Evolutionary conservation across 768 basidiomycete species (phyloP), one percentile per base, ranked within the genome.

Genomic region (Cystobasidium onofrii): DNA sequence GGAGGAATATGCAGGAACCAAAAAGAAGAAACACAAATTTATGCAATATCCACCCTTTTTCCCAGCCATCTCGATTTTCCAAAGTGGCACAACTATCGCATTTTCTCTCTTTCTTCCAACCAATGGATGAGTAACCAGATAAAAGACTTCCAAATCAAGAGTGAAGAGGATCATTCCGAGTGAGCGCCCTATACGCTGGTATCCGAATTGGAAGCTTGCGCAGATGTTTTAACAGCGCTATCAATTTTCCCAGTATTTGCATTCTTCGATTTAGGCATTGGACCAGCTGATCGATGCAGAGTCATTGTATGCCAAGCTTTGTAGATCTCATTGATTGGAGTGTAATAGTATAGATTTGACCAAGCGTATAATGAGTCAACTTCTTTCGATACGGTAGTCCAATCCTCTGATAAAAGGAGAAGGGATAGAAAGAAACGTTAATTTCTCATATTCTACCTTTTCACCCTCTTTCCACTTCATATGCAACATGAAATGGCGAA

Each of bases 291-390:
- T 31, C 69, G 12, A 27, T 71, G 36, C 15, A 71, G 33, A 55
- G 54, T 34, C 50, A 71, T 55, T 13, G 31, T 43, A 34, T 71
- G 33, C 69, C 69, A 71, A 20, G 69, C 69, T 39, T 41, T 55
- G 69, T 71, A 71, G 39, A 71, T 61, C 44, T 46, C 65, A 60
- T 71, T 60, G 69, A 71, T 52, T 13, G 69, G 29, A 10, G 69
- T 57, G 17, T 33, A 71, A 34, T 71, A 71, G n/a, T 60, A 71
- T 12, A 60, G 39, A 27, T 60, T 71, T 17, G 50, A 15, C 69
- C 69, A 71, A n/a, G 69, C 52, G 54, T 71, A 52, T 2, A 55
- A 12, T 20, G 36, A 29, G 20, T 39, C 69, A 1, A 71, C 69
- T 43, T 71, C 69, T 44, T 60, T 71, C 1, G 54, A 29, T 7